Base-by-base conservation (phyloP, 2,329 filamentous ascomycete species). In the Cladophialophora carrionii region DNA sequence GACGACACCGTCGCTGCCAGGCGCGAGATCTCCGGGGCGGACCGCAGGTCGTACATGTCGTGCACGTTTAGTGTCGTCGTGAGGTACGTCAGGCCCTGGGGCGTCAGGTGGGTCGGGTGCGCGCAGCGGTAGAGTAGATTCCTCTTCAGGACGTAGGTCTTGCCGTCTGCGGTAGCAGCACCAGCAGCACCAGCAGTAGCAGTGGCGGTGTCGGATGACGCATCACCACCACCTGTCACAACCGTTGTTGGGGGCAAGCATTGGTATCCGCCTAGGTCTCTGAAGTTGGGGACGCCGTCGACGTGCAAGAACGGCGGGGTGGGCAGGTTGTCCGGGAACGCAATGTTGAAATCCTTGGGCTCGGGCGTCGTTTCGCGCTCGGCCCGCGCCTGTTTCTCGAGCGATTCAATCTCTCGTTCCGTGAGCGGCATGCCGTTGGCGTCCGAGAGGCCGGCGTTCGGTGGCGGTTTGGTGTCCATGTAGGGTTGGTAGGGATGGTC, bases 21-120 rank as follows among this genome's bases (percentile, higher is more conserved):
- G 17, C 69, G 65, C 2, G 46, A 57, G 46, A 72, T 68, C 73
- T 79, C 77, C 20, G 80, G 78, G 20, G 77, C 76, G 29, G 85
- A 88, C 61, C 90, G 84, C 9, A 92, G 79, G 77, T 92, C 90
- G 74, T 87, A 92, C 58, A 90, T 83, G 68, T 83, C 80, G 26
- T 79, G 82, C 69, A 94, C 84, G n/a, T 84, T 83, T 60, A 91
- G 78, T n/a, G 37, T n/a, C 5, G 14, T 43, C 17, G 37, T 43
- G 37, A 43, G 37, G 37, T 43, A 43, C 4, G 14, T 8, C 5
- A 43, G 37, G 37, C 37, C 37, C 6, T 20, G 1, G 29, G 80
- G 74, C 0, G 85, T 85, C 46, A 89, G 78, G 63, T 78, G 78
- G 20, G 84, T 85, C 17, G 88, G 86, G 70, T 91, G 88, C 1